phyloP scores from a whole-genome alignment of 805 yeast genomes.

The Wickerhamomyces kurtzmanii region DNA sequence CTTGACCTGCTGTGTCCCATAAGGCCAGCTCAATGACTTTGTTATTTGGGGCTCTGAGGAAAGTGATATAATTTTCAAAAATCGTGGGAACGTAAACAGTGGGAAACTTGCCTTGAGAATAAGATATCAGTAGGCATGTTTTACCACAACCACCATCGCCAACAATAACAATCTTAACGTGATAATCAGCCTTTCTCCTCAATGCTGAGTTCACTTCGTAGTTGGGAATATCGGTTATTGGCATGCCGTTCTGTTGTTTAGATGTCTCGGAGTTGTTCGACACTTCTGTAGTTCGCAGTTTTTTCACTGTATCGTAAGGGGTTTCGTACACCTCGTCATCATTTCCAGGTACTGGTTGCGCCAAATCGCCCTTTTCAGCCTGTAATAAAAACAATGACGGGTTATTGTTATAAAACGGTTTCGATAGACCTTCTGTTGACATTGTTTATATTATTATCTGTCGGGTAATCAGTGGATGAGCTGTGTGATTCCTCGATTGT shows the following conservation, averaged over 20 bases:
- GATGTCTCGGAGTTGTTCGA: constrained; percentile 1
- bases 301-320: constrained; percentile 18
- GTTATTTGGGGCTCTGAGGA: constrained; percentile 35
- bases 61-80: constrained; percentile 67
- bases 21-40: constrained; percentile 58
- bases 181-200: constrained; percentile 22
- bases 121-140: constrained; percentile 60
- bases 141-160: constrained; percentile 94
- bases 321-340: constrained; percentile 13
- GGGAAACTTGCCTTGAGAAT: constrained; percentile 64
- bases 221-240: constrained; percentile 15
- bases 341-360: constrained; percentile 1
- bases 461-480: too few species aligned
- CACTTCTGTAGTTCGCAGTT: constrained; percentile 7
- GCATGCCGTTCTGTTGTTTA: constrained; percentile 1
- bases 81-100: constrained; percentile 72
- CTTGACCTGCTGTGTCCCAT: constrained; percentile 92
- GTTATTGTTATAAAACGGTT: constrained; percentile 2
- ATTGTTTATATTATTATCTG: too few species aligned
- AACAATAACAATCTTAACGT: constrained; percentile 62
- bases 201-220: constrained; percentile 15
- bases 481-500: too few species aligned
- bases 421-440: too few species aligned
- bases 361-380: not conserved
- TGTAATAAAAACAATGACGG: too few species aligned